A percentile compares a stretch with the other conserved stretches of the same genome.
Conservation (phyloP, 1,139 yeast species). For the Candida labiduridarum region DNA sequence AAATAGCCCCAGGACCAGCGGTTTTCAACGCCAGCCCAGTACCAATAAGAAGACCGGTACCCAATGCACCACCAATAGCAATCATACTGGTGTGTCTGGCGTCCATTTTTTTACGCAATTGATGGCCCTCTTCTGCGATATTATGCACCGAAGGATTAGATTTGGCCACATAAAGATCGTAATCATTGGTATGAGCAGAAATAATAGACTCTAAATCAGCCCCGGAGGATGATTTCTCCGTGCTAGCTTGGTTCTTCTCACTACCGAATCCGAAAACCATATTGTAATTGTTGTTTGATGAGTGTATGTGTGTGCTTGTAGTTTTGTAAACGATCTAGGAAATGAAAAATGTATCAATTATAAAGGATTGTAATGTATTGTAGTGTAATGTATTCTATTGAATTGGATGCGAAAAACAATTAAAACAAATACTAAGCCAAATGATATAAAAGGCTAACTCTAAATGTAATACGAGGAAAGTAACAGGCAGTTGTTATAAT, state of each 20-base stretch:
- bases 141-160: conserved; percentile 43
- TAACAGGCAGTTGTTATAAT: background rate
- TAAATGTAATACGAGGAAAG: background rate
- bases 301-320: too few species aligned
- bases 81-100: conserved; percentile 79
- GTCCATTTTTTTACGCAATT: conserved; percentile 60
- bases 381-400: too few species aligned
- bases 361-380: too few species aligned
- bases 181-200: conserved; percentile 47
- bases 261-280: conserved; percentile 6
- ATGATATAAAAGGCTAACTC: background rate
- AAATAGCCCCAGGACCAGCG: conserved; percentile 73
- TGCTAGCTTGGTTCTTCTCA: conserved; percentile 18
- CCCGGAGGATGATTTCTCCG: conserved; percentile 5
- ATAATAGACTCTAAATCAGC: conserved; percentile 15
- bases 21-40: conserved; percentile 63
- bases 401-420: background rate
- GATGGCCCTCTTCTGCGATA: conserved; percentile 45
- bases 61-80: conserved; percentile 48
- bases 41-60: conserved; percentile 69
- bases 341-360: too few species aligned
- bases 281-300: background rate
- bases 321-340: too few species aligned
- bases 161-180: conserved; percentile 48
- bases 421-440: background rate